A percentile compares a stretch with the other conserved stretches of the same genome.
Evolutionary conservation across 768 basidiomycete species (phyloP).

Genomic region (Trametes cinnabarina): DNA sequence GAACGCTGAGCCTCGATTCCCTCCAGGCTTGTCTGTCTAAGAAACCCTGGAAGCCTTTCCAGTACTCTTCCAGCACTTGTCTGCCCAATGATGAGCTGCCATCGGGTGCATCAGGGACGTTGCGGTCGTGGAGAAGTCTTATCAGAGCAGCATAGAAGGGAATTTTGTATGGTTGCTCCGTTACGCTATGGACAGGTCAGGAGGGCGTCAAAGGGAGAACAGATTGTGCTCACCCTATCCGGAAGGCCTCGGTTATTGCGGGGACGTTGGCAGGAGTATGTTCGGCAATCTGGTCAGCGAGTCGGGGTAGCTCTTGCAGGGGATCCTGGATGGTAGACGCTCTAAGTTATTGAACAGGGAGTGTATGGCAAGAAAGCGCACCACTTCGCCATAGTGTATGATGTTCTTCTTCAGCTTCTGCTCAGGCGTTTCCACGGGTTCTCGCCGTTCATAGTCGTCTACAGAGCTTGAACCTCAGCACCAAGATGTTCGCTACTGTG

Average conservation of each 20-base stretch:
- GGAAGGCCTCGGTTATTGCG: slow-evolving; percentile 69
- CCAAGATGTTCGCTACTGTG: not conserved
- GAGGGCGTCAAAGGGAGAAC: not conserved
- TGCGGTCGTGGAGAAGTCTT: slow-evolving; percentile 57
- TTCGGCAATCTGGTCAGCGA: slow-evolving; percentile 66
- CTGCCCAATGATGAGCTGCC: slow-evolving; percentile 52
- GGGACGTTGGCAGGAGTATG: slow-evolving; percentile 57
- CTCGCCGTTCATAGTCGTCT: slow-evolving; percentile 68
- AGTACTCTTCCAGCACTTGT: slow-evolving; percentile 82
- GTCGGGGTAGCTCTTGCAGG: slow-evolving; percentile 61
- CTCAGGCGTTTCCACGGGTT: slow-evolving; percentile 66
- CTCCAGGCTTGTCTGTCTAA: slow-evolving; percentile 90
- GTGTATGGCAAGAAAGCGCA: slow-evolving; percentile 38
- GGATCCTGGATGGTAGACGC: slow-evolving; percentile 52
- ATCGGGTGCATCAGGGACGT: slow-evolving; percentile 32
- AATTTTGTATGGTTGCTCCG: slow-evolving; percentile 93
- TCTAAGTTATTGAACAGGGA: not conserved
- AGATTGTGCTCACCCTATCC: slow-evolving; percentile 55
- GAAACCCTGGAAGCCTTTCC: slow-evolving; percentile 86
- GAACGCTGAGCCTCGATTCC: slow-evolving; percentile 82
- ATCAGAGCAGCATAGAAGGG: slow-evolving; percentile 85
- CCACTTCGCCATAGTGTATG: slow-evolving; percentile 79
- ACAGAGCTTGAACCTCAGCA: no score
- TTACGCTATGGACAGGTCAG: slow-evolving; percentile 52
- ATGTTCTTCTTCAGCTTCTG: slow-evolving; percentile 66